Percentiles rank a stretch among this genome's conserved stretches.
phyloP scores from a whole-genome alignment of 768 basidiomycete genomes.

The Lepiota brunneoincarnata region DNA sequence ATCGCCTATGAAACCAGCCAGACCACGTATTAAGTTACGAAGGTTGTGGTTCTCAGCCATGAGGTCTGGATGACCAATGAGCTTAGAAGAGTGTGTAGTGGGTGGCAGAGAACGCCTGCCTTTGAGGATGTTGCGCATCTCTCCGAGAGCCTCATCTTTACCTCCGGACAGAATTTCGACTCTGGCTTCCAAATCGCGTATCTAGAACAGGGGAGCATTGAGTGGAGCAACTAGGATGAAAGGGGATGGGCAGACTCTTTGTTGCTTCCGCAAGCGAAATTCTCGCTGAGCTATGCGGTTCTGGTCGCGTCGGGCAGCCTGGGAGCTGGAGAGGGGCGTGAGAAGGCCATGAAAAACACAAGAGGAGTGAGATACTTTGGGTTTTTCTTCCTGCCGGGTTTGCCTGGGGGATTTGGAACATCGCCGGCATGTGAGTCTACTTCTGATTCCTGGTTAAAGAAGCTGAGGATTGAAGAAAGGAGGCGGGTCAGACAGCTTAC shows the following conservation, averaged over 20 bases:
- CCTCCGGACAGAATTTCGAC: constrained; percentile 94
- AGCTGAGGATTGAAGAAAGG: background rate
- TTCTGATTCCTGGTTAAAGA: constrained; percentile 58
- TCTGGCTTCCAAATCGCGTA: constrained; percentile 91
- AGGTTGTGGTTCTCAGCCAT: constrained; percentile 89
- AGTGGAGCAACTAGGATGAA: background rate
- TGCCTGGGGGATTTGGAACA: constrained; percentile 41
- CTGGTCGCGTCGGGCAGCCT: constrained; percentile 85
- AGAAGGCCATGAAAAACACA: constrained; percentile 13
- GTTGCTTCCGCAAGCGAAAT: constrained; percentile 90
- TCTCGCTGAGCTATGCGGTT: constrained; percentile 93
- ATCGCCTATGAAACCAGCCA: constrained; percentile 83
- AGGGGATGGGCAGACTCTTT: constrained; percentile 48
- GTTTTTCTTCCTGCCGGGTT: constrained; percentile 86
- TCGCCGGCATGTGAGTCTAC: constrained; percentile 50
- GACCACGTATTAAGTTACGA: constrained; percentile 70
- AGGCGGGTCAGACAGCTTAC: constrained; percentile 24
- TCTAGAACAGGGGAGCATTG: constrained; percentile 39
- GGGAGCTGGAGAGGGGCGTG: constrained; percentile 52
- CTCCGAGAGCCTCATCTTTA: constrained; percentile 83
- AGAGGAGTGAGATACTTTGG: constrained; percentile 59
- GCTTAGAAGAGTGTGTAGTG: constrained; percentile 8
- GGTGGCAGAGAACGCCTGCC: constrained; percentile 35
- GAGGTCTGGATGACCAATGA: constrained; percentile 48
- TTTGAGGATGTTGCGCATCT: constrained; percentile 80